Percentiles rank a stretch among this genome's conserved stretches.
Evolutionary conservation across 2,329 filamentous ascomycete genomes (phyloP).

Genomic region (Fusarium torreyae): DNA sequence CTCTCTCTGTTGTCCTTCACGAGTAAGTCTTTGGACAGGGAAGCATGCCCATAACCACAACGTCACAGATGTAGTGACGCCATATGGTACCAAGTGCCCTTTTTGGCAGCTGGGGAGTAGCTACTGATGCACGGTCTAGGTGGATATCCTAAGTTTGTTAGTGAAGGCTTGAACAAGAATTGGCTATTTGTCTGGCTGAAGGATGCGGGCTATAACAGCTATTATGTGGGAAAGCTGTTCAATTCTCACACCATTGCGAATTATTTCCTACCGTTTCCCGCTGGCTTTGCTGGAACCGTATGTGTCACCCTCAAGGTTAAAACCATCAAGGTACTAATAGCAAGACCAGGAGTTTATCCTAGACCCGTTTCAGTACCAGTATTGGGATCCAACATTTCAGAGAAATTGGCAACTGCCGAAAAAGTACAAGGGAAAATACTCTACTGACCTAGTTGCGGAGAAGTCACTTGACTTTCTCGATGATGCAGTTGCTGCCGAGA

Average conservation of each 20-base stretch:
- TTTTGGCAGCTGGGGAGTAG: too few relatives aligned
- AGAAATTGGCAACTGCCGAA: slow-evolving; percentile 66
- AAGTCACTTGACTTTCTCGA: slow-evolving; percentile 68
- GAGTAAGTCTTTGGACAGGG: slow-evolving; percentile 75
- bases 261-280: slow-evolving; percentile 50
- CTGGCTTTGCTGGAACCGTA: too few relatives aligned
- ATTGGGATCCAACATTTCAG: slow-evolving; percentile 76
- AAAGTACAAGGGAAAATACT: slow-evolving; percentile 66
- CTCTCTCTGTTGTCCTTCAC: slow-evolving; percentile 75
- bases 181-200: slow-evolving; percentile 69
- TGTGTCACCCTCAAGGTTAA: too few relatives aligned
- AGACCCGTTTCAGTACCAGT: slow-evolving; percentile 64
- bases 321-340: background rate
- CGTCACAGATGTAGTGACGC: slow-evolving; percentile 65
- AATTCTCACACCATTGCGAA: slow-evolving; percentile 65
- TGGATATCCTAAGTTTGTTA: slow-evolving; percentile 66
- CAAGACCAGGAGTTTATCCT: slow-evolving; percentile 26
- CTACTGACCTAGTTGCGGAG: slow-evolving; percentile 65
- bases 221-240: slow-evolving; percentile 70
- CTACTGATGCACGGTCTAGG: slow-evolving; percentile 21
- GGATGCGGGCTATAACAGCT: slow-evolving; percentile 66
- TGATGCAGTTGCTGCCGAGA: slow-evolving; percentile 61
- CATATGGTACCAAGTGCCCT: slow-evolving; percentile 59
- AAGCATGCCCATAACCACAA: slow-evolving; percentile 77
- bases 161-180: slow-evolving; percentile 64